phyloP scores from a whole-genome alignment of 2,329 filamentous ascomycete genomes.

The Ophiognomonia clavigignenti-juglandacearum region DNA sequence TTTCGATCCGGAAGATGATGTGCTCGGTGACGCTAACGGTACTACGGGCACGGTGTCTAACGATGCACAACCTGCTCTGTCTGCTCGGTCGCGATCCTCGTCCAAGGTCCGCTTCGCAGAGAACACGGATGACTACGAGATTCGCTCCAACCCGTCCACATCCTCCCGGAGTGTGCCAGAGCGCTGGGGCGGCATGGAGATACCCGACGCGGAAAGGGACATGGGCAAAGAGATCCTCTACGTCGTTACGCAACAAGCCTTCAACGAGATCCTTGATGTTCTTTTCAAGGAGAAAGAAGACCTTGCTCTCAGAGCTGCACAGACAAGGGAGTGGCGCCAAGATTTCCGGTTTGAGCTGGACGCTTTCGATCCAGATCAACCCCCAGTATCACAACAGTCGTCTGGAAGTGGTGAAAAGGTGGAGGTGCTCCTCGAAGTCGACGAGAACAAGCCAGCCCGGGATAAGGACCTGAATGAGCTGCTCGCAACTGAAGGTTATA shows the following conservation, averaged over 20 bases:
- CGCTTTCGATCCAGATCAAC: constrained; percentile 29
- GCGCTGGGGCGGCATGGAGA: constrained; percentile 72
- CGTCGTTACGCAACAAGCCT: constrained; percentile 84
- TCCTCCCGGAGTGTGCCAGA: constrained; percentile 70
- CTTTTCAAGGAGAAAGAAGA: constrained; percentile 82
- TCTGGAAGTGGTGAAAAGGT: constrained; percentile 21
- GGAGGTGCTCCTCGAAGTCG: not conserved
- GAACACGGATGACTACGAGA: constrained; percentile 64
- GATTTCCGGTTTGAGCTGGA: constrained; percentile 47
- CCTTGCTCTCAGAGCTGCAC: constrained; percentile 61
- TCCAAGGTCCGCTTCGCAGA: constrained; percentile 77
- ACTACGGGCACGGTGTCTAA: constrained; percentile 39
- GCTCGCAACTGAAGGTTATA: constrained; percentile 40
- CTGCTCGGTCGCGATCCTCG: constrained; percentile 63
- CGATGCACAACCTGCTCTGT: constrained; percentile 32
- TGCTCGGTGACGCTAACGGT: constrained; percentile 36
- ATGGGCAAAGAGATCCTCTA: constrained; percentile 86
- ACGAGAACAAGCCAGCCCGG: constrained; percentile 19
- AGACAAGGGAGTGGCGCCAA: constrained; percentile 58
- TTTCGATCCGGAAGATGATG: constrained; percentile 58
- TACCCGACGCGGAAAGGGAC: constrained; percentile 75
- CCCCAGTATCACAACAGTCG: constrained; percentile 8
- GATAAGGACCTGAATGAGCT: constrained; percentile 35
- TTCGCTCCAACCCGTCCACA: constrained; percentile 65
- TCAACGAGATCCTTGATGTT: constrained; percentile 86